These are phyloP conservation scores for Colletotrichum scovillei DNA, from an alignment of 2,329 filamentous ascomycete genomes.

Conservation along the genomic window DNA sequence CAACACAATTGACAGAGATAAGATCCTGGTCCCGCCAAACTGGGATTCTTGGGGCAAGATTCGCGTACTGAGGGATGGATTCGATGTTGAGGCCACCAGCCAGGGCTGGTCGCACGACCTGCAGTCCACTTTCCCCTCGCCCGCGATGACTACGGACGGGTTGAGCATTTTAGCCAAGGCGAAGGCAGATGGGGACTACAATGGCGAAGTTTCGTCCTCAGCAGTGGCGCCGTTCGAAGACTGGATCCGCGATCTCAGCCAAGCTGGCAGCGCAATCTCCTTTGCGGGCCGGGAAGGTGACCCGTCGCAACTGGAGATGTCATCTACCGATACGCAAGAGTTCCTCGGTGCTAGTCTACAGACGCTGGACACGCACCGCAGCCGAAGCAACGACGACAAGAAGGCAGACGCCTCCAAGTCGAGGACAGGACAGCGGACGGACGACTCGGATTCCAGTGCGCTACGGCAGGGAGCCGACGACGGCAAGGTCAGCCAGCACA, in stretches of 20 bases:
- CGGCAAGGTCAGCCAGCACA: constrained; percentile 78
- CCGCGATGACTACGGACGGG: constrained; percentile 38
- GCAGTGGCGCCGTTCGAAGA: constrained; percentile 82
- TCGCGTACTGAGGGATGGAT: constrained; percentile 87
- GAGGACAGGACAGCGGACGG: constrained; percentile 36
- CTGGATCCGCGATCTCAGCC: constrained; percentile 80
- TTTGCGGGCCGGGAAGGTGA: constrained; percentile 61
- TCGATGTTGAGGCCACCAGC: constrained; percentile 89
- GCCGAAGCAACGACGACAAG: constrained; percentile 61
- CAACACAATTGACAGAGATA: constrained; percentile 93
- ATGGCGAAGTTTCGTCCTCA: constrained; percentile 54
- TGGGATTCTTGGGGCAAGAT: constrained; percentile 99
- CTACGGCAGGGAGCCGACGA: constrained; percentile 47
- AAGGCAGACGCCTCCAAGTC: constrained; percentile 39
- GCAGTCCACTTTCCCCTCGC: constrained; percentile 62
- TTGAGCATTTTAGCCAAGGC: constrained; percentile 40
- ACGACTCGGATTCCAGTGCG: constrained; percentile 39
- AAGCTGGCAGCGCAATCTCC: constrained; percentile 63
- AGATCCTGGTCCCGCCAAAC: constrained; percentile 93
- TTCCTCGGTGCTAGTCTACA: constrained; percentile 83
- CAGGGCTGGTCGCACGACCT: constrained; percentile 89
- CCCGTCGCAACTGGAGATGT: constrained; percentile 66
- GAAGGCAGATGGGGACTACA: constrained; percentile 37
- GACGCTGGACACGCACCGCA: constrained; percentile 74
- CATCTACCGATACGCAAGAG: constrained; percentile 78